These are phyloP conservation scores for Nemania serpens DNA, from an alignment of 2,329 filamentous ascomycete genomes.

Conservation along the genomic window DNA sequence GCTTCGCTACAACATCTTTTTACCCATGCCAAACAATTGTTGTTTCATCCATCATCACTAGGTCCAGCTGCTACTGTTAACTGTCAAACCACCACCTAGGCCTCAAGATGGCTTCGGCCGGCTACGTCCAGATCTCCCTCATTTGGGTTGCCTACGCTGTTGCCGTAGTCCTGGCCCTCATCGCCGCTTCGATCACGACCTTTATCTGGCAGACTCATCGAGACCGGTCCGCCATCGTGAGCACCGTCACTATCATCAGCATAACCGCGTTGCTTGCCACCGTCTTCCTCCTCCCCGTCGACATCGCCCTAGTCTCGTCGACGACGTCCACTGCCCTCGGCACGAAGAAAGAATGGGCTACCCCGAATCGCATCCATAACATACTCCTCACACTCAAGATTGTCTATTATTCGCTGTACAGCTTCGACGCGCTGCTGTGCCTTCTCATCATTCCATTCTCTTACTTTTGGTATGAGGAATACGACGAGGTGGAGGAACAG, in stretches of 20 bases:
- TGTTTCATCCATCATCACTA: not conserved
- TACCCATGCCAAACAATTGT: constrained; percentile 1
- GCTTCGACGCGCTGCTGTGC: constrained; percentile 86
- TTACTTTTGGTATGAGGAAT: constrained; percentile 98
- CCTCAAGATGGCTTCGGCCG: constrained; percentile 45
- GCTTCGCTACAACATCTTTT: constrained; percentile 5
- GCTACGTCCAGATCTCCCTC: constrained; percentile 80
- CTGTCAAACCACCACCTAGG: not conserved
- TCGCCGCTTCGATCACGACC: constrained; percentile 81
- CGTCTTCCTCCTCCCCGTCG: constrained; percentile 88
- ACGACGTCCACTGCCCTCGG: constrained; percentile 78
- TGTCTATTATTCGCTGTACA: constrained; percentile 93
- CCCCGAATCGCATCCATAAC: constrained; percentile 74
- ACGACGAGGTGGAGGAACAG: constrained; percentile 87
- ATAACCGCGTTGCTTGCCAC: constrained; percentile 88
- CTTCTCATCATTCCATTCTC: constrained; percentile 90
- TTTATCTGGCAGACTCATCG: constrained; percentile 89
- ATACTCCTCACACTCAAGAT: constrained; percentile 82
- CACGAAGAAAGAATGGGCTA: constrained; percentile 93
- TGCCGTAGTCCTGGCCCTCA: constrained; percentile 75
- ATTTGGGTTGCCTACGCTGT: constrained; percentile 95
- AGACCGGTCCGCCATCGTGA: constrained; percentile 83
- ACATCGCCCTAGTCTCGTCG: constrained; percentile 91
- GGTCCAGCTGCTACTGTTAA: not conserved
- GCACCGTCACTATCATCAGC: constrained; percentile 82